Conservation (phyloP, 352 stramenopile species). For the Phytophthora pseudosyringae region DNA sequence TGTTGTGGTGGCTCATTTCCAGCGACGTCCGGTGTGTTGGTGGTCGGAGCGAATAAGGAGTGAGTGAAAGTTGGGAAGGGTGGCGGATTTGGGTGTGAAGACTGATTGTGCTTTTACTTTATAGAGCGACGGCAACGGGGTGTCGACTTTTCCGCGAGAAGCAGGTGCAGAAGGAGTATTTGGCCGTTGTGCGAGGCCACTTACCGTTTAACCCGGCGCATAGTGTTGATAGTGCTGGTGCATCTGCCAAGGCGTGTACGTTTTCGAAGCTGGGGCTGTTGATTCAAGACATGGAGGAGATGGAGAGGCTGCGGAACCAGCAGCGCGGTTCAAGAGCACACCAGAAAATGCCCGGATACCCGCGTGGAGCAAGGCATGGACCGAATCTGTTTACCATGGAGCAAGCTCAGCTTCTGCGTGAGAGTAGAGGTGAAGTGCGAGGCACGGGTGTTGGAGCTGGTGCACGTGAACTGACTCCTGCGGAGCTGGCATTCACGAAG, state of each 20-base stretch:
- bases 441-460: conserved; percentile 5
- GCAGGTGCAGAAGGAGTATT: conserved; percentile 84
- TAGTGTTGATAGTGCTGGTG: conserved; percentile 9
- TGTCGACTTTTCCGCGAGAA: conserved; percentile 83
- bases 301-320: conserved; percentile 59
- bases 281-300: conserved; percentile 76
- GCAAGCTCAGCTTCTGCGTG: conserved; percentile 47
- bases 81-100: not conserved
- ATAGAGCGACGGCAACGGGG: conserved; percentile 67
- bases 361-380: conserved; percentile 59
- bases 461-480: conserved; percentile 34
- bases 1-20: not conserved
- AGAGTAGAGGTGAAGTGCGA: conserved; percentile 24
- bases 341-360: conserved; percentile 58
- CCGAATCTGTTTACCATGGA: conserved; percentile 79
- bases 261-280: conserved; percentile 72
- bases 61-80: conserved; percentile 32
- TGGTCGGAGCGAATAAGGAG: conserved; percentile 75
- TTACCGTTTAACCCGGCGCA: conserved; percentile 64
- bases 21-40: conserved; percentile 89
- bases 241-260: conserved; percentile 47
- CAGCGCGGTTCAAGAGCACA: conserved; percentile 58
- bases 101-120: conserved; percentile 16
- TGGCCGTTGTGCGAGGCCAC: conserved; percentile 81
- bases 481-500: conserved; percentile 35